Evolutionary conservation across 2,329 filamentous ascomycete species (phyloP).

Genomic region (Fusarium newnesense): DNA sequence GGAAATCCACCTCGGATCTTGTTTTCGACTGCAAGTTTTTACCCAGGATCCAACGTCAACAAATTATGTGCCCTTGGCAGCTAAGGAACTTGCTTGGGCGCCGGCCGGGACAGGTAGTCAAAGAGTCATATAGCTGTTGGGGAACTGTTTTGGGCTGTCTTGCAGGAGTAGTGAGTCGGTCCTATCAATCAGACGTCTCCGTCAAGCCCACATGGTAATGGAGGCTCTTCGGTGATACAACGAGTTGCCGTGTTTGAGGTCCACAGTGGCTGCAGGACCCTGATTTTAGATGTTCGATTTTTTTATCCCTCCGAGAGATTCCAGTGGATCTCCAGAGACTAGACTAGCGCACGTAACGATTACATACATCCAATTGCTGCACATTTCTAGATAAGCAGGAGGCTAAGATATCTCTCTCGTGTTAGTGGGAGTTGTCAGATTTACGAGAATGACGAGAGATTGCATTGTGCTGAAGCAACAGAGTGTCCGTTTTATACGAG

Average conservation of each 20-base stretch:
- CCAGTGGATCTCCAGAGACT: conserved; percentile 26
- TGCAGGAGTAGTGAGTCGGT: conserved; percentile 28
- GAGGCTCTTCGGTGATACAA: conserved; percentile 44
- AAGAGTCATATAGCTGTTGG: conserved; percentile 37
- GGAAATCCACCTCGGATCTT: conserved; percentile 28
- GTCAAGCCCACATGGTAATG: conserved; percentile 41
- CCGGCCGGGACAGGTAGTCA: conserved; percentile 23
- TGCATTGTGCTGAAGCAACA: not conserved
- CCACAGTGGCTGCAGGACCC: conserved; percentile 37
- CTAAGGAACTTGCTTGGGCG: conserved; percentile 19
- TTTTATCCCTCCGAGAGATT: conserved; percentile 18
- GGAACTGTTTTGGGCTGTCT: conserved; percentile 19
- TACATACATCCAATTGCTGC: conserved; percentile 37
- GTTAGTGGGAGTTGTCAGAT: not conserved
- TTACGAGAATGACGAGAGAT: not conserved
- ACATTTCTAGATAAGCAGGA: conserved; percentile 25
- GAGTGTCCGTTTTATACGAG: not conserved
- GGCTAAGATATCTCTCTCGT: conserved; percentile 3
- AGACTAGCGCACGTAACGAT: conserved; percentile 39
- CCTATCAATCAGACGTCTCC: conserved; percentile 33
- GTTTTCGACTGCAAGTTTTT: conserved; percentile 19
- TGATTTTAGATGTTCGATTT: conserved; percentile 30
- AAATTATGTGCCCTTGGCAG: conserved; percentile 11
- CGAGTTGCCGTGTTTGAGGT: conserved; percentile 24
- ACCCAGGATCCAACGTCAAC: conserved; percentile 4